Base-by-base conservation (phyloP, 495 filamentous ascomycete species). In the Neurospora sp. region DNA sequence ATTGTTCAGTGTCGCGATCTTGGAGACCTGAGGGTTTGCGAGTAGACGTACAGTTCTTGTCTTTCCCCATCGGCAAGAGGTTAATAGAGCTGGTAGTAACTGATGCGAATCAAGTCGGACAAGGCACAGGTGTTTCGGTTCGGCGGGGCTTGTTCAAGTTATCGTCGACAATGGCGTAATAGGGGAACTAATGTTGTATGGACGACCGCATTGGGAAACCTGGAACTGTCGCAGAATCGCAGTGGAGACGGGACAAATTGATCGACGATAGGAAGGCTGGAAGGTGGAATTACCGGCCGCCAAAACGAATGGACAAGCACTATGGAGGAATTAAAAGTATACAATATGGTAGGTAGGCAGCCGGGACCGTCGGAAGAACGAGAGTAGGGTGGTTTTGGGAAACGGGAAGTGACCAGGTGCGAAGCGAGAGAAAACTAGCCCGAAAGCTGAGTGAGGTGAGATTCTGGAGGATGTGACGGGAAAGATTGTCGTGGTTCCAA, bases 341-440 rank as follows among this genome's bases (percentile, higher is more conserved):
- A 71, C 31, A 71, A 61, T 68, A 20, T 35, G 70, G 31, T 45
- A 37, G 42, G 16, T n/a, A 20, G 70, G 44, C 42, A 59, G 39
- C 42, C 42, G 42, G 41, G 31, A 68, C 31, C 42, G 35, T 71
- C 31, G 16, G 35, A 22, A 71, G 8, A 71, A 76, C 75, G 79
- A 81, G 69, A 74, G 78, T 79, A 59, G 16, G 16, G 18, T 71
- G 35, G 70, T 35, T 38, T 22, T 37, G 35, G 31, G 18, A 59
- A 71, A 59, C 44, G 22, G n/a, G 70, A 35, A 68, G 41, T 39
- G 59, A 69, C 39, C 14, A 68, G 41, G 20, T 44, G 73, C 42
- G 42, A 71, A 78, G 75, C 79, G 78, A 81, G 73, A 70, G 78
- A 70, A 76, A 65, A 71, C 74, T 75, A 73, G 73, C 73, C 74